These are phyloP conservation scores for Arxiozyma heterogenica DNA, from an alignment of 1,139 yeast genomes.

Conservation along the genomic window DNA sequence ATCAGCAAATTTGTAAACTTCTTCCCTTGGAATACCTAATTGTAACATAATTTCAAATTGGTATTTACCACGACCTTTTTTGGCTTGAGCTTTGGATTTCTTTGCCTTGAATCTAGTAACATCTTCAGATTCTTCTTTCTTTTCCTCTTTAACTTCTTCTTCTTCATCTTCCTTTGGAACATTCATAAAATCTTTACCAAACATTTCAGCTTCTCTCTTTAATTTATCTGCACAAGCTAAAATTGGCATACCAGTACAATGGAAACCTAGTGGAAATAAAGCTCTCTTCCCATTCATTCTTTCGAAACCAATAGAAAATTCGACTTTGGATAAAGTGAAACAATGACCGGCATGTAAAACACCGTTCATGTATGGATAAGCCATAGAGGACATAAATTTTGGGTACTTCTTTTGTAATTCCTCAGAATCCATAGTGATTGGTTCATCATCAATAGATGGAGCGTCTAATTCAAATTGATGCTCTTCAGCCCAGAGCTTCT, in stretches of 20 bases:
- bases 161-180: conserved; percentile 45
- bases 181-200: conserved; percentile 71
- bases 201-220: conserved; percentile 81
- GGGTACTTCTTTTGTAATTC: conserved; percentile 74
- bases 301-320: conserved; percentile 88
- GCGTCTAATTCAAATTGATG: conserved; percentile 82
- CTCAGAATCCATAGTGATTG: conserved; percentile 45
- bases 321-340: conserved; percentile 90
- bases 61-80: conserved; percentile 86
- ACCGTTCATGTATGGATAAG: conserved; percentile 99
- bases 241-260: conserved; percentile 99
- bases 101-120: conserved; percentile 85
- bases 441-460: conserved; percentile 63
- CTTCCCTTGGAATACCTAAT: conserved; percentile 75
- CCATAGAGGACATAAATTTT: conserved; percentile 88
- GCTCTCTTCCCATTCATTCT: conserved; percentile 92
- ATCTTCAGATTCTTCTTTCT: conserved; percentile 48
- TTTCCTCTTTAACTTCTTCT: conserved; percentile 35
- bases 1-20: conserved; percentile 81
- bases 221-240: conserved; percentile 94
- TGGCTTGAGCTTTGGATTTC: conserved; percentile 86
- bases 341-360: conserved; percentile 96
- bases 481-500: conserved; percentile 77
- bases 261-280: conserved; percentile 93
- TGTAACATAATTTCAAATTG: conserved; percentile 96